Evolutionary conservation across 2,329 filamentous ascomycete genomes (phyloP), one percentile per base, ranked within the genome.

Genomic region (Arthrobotrys musiformis): DNA sequence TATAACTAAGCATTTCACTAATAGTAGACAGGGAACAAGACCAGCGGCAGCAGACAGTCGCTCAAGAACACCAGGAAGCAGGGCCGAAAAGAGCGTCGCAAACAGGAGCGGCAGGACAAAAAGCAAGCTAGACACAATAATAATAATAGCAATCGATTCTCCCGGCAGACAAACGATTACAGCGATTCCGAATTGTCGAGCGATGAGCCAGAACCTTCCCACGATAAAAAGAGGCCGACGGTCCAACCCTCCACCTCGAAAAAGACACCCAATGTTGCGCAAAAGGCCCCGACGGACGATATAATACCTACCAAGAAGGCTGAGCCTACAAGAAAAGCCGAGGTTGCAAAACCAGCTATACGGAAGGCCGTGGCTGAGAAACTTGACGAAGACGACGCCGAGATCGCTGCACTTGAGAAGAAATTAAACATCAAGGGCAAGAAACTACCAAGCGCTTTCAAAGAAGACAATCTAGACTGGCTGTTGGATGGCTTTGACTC

Each of bases 381-480:
- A 80, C 85, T 97, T 3, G 90, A 89, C 0, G 86, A 92, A 78
- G 94, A 99, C 73, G 93, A 98, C 81, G 92, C 90, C 1, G 93
- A 97, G 80, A 98, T 99, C 80, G 90, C 91, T 19, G 90, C 90
- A 1, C 85, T 97, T 33, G 95, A 99, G 84, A 93, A 91, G 83
- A 96, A 92, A 81, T 85, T 99, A 2, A 94, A 95, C 0, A 87
- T 97, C 35, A 90, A 87, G 79, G 91, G 91, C 76, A 96, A 93
- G 81, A 90, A 88, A 33, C 83, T 93, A 4, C 90, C 90, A 0
- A 91, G 92, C 79, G 86, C 89, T 0, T 93, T 94, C 80, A 88
- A 89, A 19, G 92, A 97, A 5, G 94, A 97, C 81, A 94, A 93
- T 0, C 85, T 98, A 1, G 93, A 90, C 46, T 91, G 92, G 68